Base-by-base conservation (phyloP, 2,329 filamentous ascomycete genomes). In the Cryphonectria carpinicola region DNA sequence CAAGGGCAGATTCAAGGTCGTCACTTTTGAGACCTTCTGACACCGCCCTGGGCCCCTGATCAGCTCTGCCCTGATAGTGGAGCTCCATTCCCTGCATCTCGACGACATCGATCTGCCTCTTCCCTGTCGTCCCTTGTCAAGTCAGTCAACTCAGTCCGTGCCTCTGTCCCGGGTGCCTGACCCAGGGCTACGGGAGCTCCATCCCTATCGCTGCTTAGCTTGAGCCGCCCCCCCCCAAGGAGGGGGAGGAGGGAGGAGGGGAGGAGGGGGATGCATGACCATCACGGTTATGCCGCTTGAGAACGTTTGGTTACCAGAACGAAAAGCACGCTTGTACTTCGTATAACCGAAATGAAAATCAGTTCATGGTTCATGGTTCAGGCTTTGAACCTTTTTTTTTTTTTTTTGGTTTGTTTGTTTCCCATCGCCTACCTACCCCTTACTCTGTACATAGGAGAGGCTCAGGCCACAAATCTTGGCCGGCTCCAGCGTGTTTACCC, bases 21-120 rank as follows among this genome's bases (percentile, higher is more conserved):
- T 37, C 58, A 61, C 35, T 39, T 32, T 32, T 37, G 43, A 66
- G 64, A 66, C 64, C 49, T 66, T 66, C 49, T 66, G 64, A 66
- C 64, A 66, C 64, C 64, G 64, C 64, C 46, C 49, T 39, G 64
- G 56, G 17, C 66, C 65, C 65, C 66, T 61, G 54, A 46, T 49
- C 28, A 32, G 39, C 66, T 61, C 58, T 68, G 56, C 66, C 66
- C 58, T 68, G 66, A 68, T 68, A 63, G 66, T 68, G 66, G 66
- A 62, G 58, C 37, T 25, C 28, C 43, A 32, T 28, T 54, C 28
- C 65, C 66, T 67, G 66, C 56, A 49, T 22, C 49, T 66, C 19
- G 11, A 39, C 63, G 35, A 39, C 49, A 41, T 66, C 32, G 64
- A 65, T 65, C 63, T 65, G 63, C 43, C 63, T 52, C 6, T 65